Conservation (phyloP, 2,329 filamentous ascomycete species). For the Diplodia intermedia region DNA sequence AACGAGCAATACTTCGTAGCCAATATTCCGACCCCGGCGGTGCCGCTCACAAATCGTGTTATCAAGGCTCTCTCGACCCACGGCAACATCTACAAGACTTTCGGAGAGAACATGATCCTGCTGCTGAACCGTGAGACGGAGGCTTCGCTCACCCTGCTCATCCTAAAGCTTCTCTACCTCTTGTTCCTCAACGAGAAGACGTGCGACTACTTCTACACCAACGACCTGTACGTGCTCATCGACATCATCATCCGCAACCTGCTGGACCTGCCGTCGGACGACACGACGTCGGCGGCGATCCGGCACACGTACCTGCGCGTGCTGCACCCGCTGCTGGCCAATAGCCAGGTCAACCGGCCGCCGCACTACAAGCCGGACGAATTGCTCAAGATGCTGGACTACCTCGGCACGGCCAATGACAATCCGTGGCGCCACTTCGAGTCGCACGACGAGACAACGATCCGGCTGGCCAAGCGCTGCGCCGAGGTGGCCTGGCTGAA, state of each 20-base stretch:
- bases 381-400: constrained; percentile 74
- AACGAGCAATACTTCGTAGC: constrained; percentile 98
- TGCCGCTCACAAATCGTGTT: constrained; percentile 83
- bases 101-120: constrained; percentile 96
- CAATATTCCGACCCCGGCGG: constrained; percentile 55
- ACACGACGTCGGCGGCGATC: constrained; percentile 59
- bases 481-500: constrained; percentile 72
- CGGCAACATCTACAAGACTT: constrained; percentile 85
- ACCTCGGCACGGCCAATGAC: constrained; percentile 69
- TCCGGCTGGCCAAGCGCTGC: constrained; percentile 78
- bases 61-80: constrained; percentile 87
- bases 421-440: constrained; percentile 67
- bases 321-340: constrained; percentile 84
- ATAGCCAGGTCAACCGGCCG: constrained; percentile 86
- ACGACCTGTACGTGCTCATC: constrained; percentile 90
- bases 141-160: constrained; percentile 92
- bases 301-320: constrained; percentile 95
- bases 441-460: constrained; percentile 79
- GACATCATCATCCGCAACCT: constrained; percentile 97
- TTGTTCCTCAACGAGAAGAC: constrained; percentile 91
- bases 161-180: constrained; percentile 92
- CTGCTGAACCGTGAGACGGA: constrained; percentile 92
- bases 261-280: constrained; percentile 91
- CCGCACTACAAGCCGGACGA: constrained; percentile 93
- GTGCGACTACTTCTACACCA: constrained; percentile 98